Evolutionary conservation across 139 green algal genomes (phyloP), one percentile per base, ranked within the genome.

Genomic region (Chlorella vulgaris): DNA sequence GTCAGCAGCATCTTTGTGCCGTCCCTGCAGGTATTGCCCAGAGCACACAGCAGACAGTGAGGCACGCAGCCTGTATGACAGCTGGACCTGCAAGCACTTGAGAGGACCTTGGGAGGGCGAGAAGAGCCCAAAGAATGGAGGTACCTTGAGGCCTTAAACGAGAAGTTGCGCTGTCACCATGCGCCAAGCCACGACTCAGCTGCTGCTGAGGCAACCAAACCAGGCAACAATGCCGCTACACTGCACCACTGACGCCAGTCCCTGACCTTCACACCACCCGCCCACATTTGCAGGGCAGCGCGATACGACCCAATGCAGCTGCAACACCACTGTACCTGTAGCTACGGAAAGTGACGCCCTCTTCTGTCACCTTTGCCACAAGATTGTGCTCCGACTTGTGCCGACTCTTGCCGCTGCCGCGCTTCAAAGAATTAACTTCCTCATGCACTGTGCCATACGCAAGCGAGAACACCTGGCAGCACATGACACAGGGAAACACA

Each of bases 391-490:
- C 55, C 33, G 33, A 51, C 36, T 68, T 63, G 38, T 81, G 39
- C 39, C 31, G 70, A 65, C 70, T 81, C 29, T 39, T 47, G 47
- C 60, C 67, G 35, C 39, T 19, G 35, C 43, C 35, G n/a, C 85
- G 53, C 76, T 88, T 88, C 65, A 88, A 51, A 19, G 69, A 67
- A 61, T 81, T 84, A 15, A 90, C 61, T 67, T 90, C 86, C 43
- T 89, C 78, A 36, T 82, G 66, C 66, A 90, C 84, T 28, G 62
- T 81, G 70, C 80, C 81, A 63, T 90, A 82, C 10, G 77, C 82
- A n/a, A 92, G 71, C 5, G 84, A 89, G 51, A 92, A 92, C 3
- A 88, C 70, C 76, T 88, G 84, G 6, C 10, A n/a, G n/a, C n/a
- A n/a, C n/a, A n/a, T n/a, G n/a, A n/a, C n/a, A n/a, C n/a, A n/a